Evolutionary conservation across 2,329 filamentous ascomycete species (phyloP).

Genomic region (Lecanosticta acicola): DNA sequence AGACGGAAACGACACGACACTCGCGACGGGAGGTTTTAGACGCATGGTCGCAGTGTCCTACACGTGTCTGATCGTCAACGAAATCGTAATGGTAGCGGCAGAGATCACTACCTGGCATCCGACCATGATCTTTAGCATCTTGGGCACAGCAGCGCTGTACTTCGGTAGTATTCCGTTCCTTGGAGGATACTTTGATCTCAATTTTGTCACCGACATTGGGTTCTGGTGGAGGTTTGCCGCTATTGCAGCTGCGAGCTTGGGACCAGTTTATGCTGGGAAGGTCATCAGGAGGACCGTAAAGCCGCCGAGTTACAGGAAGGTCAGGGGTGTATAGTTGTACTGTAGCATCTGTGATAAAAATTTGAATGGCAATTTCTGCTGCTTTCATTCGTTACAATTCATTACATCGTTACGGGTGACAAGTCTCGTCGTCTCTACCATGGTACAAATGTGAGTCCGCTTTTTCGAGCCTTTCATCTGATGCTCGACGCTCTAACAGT

Average conservation of each 20-base stretch:
- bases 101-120: conserved; percentile 97
- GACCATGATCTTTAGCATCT: conserved; percentile 76
- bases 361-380: no score
- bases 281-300: conserved; percentile 77
- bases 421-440: not conserved
- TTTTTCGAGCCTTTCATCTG: not conserved
- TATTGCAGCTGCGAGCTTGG: conserved; percentile 71
- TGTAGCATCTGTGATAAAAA: no score
- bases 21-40: conserved; percentile 29
- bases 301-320: conserved; percentile 92
- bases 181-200: conserved; percentile 81
- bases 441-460: not conserved
- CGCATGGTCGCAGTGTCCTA: conserved; percentile 86
- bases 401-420: not conserved
- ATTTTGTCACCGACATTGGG: conserved; percentile 68
- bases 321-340: conserved; percentile 39
- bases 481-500: not conserved
- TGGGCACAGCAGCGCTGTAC: conserved; percentile 78
- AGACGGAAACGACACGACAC: conserved; percentile 13
- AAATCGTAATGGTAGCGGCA: conserved; percentile 93
- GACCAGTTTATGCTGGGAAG: conserved; percentile 85
- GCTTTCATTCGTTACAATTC: not conserved
- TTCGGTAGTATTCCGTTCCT: conserved; percentile 79
- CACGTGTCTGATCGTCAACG: conserved; percentile 86
- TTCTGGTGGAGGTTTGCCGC: conserved; percentile 85